These are phyloP conservation scores for Saprolegnia parasitica DNA, from an alignment of 352 stramenopile genomes.

Conservation along the genomic window DNA sequence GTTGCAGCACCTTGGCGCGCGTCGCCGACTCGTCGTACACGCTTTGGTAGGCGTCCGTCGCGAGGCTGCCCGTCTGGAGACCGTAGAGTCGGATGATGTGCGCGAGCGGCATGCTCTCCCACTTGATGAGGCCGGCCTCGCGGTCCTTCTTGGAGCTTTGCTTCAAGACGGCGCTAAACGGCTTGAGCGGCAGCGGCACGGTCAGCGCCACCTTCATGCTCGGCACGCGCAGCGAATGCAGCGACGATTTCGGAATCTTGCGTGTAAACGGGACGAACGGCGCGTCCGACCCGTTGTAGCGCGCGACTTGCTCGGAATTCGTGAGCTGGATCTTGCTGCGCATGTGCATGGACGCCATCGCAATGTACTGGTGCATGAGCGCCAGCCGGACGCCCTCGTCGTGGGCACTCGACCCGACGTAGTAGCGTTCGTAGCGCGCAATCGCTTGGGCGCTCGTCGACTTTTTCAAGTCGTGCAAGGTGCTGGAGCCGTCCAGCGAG, in stretches of 20 bases:
- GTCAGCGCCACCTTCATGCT: constrained; percentile 20
- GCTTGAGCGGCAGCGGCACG: constrained; percentile 21
- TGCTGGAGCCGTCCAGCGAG: constrained; percentile 13
- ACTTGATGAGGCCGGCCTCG: constrained; percentile 15
- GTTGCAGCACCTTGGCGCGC: constrained; percentile 48
- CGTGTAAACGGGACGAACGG: constrained; percentile 9
- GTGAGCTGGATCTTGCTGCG: constrained; percentile 82
- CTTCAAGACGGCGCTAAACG: constrained; percentile 9
- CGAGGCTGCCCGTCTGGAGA: constrained; percentile 32
- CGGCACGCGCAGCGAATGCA: constrained; percentile 19
- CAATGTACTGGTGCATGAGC: constrained; percentile 85
- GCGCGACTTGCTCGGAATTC: constrained; percentile 67
- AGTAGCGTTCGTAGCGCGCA: constrained; percentile 19
- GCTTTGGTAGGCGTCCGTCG: neutral
- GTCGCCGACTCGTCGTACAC: constrained; percentile 44
- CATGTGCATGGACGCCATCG: constrained; percentile 86
- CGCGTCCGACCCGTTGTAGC: constrained; percentile 52
- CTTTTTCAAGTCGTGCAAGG: neutral
- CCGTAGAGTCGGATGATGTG: constrained; percentile 83
- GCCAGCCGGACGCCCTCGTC: constrained; percentile 75
- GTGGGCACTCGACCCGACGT: neutral
- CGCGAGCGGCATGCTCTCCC: constrained; percentile 65
- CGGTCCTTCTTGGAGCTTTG: constrained; percentile 17
- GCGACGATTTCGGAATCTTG: constrained; percentile 18
- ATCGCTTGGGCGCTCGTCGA: neutral